Evolutionary conservation across 805 yeast genomes (phyloP), one percentile per base, ranked within the genome.

Genomic region (Lachancea meyersii): DNA sequence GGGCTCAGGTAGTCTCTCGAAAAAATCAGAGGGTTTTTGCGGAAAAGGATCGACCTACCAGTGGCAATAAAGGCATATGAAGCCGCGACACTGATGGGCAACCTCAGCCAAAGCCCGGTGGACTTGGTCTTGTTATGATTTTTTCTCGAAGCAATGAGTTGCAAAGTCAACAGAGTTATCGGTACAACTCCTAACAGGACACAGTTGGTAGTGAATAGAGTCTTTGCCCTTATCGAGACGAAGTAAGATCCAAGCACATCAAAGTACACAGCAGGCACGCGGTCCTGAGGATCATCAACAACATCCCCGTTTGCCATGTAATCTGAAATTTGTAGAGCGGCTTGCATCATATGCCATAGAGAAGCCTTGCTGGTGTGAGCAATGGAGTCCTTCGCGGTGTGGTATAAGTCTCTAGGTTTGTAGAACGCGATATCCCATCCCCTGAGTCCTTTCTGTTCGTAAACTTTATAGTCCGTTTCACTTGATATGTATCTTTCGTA

Each of bases 401-500:
- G 97, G 53, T 89, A 89, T 32, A 85, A 63, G 40, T 84, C 77
- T 54, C 97, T 73, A 19, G 96, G 95, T 54, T 79, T 82, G 60
- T 76, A 87, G 60, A 89, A 89, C 1, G 96, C 96, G 52, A 89
- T 76, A 63, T 89, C 97, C 56, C 88, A 72, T 9, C 97, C 97
- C 49, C 95, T 72, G 40, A 86, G 58, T 0, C 93, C 95, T 38
- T 73, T 64, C 42, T 73, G 71, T 34, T 65, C 61, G 58, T 87
- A 89, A 3, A 86, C 77, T 48, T 77, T 75, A 61, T 82, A 89
- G 58, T 89, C 97, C 1, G 97, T 89, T 62, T 87, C 91, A 50
- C 94, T 82, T 42, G 72, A 72, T 26, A 89, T 76, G 22, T 82
- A 58, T 14, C 86, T 78, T 44, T 77, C 73, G 55, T 82, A 77